Evolutionary conservation across 192 early-diverging fungal genomes (phyloP).

Genomic region (Coemansia erecta): DNA sequence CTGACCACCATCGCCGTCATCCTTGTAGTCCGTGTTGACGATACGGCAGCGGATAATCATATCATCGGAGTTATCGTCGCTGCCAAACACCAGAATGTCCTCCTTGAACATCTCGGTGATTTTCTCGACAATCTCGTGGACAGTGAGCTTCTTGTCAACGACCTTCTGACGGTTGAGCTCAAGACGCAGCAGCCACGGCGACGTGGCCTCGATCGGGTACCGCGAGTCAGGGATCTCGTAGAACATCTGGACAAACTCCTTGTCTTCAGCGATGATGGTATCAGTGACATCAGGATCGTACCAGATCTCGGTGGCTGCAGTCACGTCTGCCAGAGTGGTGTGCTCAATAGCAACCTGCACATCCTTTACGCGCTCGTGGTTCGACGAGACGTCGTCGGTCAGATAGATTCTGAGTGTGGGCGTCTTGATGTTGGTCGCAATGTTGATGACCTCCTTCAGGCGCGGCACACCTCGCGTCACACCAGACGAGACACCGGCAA

Average conservation of each 20-base stretch:
- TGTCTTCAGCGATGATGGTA: constrained; percentile 82
- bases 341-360: constrained; percentile 87
- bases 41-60: constrained; percentile 88
- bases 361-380: constrained; percentile 82
- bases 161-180: constrained; percentile 78
- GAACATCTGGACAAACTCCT: constrained; percentile 84
- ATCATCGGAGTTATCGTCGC: constrained; percentile 87
- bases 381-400: constrained; percentile 64
- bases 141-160: constrained; percentile 85
- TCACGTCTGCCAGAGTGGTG: constrained; percentile 85
- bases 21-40: constrained; percentile 61
- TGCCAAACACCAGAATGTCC: constrained; percentile 79
- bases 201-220: constrained; percentile 58
- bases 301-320: constrained; percentile 86
- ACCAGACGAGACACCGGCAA: constrained; percentile 95
- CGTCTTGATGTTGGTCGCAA: constrained; percentile 95
- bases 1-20: constrained; percentile 56
- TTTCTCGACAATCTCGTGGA: constrained; percentile 77
- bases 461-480: constrained; percentile 98
- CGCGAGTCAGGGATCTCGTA: constrained; percentile 80
- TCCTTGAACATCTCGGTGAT: constrained; percentile 77
- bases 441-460: constrained; percentile 99
- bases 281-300: constrained; percentile 89
- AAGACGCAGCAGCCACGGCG: constrained; percentile 76
- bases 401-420: constrained; percentile 80